Evolutionary conservation across 2,329 filamentous ascomycete species (phyloP), one percentile per base, ranked within the genome.

Genomic region (Fusarium zealandicum): DNA sequence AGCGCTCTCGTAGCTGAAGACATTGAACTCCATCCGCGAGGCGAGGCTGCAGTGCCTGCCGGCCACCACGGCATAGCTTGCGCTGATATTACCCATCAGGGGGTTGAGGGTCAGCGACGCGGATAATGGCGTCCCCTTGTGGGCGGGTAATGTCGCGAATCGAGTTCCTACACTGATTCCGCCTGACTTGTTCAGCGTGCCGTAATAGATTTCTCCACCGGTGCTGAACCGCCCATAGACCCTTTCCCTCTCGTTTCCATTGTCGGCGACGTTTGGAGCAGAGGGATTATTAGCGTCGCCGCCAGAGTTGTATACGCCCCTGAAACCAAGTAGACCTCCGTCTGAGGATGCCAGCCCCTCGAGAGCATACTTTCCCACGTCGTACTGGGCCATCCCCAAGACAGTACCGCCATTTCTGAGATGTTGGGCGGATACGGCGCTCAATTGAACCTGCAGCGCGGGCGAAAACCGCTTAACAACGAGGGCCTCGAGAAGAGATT

Each of bases 1-100:
- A 53, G 95, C 90, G 70, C 92, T 96, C 78, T 99, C 95, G 78
- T 97, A 99, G 71, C 92, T 96, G 76, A 97, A 98, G 42, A 97
- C 90, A 69, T 99, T 99, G 76, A 99, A 99, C 70, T 96, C 92
- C 76, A 98, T 93, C 42, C 90, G 87, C 17, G 92, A 96, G 60
- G 92, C 95, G 42, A 99, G 82, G 10, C 92, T 90, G 64, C 96
- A 85, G 67, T 92, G 86, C 28, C 84, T 84, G 3, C 92, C 92
- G 2, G 93, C 93, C 68, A 91, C 89, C 40, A 98, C 90, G 0
- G 95, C 90, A 72, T 99, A 99, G 13, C 87, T 96, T 30, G 92
- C 91, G 51, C 90, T 93, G 54, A 99, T 82, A 69, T 91, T 96
- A 14, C 95, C 95, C 85, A 97, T 97, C 41, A 99, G 79, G 4